A percentile compares a stretch with the other conserved stretches of the same genome.
Conservation (phyloP, 2,329 filamentous ascomycete genomes). For the Leptographium procerum region DNA sequence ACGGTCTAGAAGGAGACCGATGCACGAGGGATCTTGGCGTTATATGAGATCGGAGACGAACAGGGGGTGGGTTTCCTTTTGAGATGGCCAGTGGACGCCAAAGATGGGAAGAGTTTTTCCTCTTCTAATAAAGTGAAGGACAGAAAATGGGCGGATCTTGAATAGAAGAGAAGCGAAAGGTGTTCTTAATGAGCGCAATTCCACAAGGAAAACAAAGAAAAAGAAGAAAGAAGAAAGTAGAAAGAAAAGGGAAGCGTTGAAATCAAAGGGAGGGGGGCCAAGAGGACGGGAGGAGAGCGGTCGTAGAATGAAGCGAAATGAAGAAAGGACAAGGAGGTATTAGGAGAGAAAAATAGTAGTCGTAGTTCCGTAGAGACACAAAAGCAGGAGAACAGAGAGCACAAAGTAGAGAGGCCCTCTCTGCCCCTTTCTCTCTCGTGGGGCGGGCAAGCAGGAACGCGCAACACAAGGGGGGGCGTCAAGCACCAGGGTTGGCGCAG, state of each 20-base stretch:
- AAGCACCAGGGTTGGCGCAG: neutral
- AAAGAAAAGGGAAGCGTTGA: neutral
- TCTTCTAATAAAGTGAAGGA: neutral
- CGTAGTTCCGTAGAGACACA: too few relatives aligned
- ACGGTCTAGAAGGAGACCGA: neutral
- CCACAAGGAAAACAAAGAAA: conserved; percentile 1
- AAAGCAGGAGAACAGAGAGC: too few relatives aligned
- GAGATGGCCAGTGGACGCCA: neutral
- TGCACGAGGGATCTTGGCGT: neutral
- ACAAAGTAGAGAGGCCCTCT: neutral
- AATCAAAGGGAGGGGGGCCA: neutral
- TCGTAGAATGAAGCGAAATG: neutral
- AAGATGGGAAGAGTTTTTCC: neutral
- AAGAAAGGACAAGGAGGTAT: neutral
- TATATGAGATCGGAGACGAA: neutral
- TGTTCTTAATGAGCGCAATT: neutral
- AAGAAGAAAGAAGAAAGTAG: neutral
- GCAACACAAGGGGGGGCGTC: neutral
- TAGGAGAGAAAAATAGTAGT: neutral
- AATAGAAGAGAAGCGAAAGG: neutral
- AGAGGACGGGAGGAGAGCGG: neutral
- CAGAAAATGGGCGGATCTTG: too few relatives aligned
- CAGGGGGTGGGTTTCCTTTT: neutral
- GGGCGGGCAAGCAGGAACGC: conserved; percentile 1
- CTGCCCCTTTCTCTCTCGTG: conserved; percentile 4